phyloP scores from a whole-genome alignment of 2,329 filamentous ascomycete genomes.

The Didymella arachidicola region DNA sequence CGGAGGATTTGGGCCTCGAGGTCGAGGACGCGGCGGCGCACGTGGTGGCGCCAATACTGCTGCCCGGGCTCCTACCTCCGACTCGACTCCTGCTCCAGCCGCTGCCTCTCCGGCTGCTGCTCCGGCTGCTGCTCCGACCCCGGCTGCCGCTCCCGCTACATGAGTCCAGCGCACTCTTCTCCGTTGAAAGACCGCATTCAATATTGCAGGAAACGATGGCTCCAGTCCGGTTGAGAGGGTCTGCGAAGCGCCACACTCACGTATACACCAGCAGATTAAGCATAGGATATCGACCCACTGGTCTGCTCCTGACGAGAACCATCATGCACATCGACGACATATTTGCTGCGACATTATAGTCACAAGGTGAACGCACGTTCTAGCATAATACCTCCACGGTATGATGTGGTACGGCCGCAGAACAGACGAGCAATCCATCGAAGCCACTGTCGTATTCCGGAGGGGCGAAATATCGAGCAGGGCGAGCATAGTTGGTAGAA shows the following conservation, averaged over 20 bases:
- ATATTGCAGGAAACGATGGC: background rate
- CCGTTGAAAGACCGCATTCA: background rate
- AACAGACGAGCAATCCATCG: background rate
- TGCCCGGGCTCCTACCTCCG: background rate
- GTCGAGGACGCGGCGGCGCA: constrained; percentile 45
- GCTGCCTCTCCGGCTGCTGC: constrained; percentile 5
- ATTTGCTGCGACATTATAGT: background rate
- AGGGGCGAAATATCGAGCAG: background rate
- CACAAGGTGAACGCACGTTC: background rate
- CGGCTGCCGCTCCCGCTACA: constrained; percentile 9
- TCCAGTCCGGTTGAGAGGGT: background rate
- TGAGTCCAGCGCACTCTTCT: background rate
- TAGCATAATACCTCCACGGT: background rate
- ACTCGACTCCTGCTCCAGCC: constrained; percentile 5
- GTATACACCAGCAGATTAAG: background rate
- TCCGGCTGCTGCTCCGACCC: background rate
- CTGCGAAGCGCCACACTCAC: background rate
- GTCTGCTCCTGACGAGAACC: background rate
- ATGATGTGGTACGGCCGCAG: background rate
- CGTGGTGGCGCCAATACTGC: constrained; percentile 40
- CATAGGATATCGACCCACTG: background rate
- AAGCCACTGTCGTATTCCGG: background rate
- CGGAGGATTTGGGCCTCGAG: constrained; percentile 45
- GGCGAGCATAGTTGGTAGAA: background rate
- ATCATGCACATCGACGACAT: background rate